Percentiles rank a stretch among this genome's conserved stretches.
These are phyloP conservation scores for Leishmania amazonensis DNA, from an alignment of 208 protist species.

Conservation along the genomic window DNA sequence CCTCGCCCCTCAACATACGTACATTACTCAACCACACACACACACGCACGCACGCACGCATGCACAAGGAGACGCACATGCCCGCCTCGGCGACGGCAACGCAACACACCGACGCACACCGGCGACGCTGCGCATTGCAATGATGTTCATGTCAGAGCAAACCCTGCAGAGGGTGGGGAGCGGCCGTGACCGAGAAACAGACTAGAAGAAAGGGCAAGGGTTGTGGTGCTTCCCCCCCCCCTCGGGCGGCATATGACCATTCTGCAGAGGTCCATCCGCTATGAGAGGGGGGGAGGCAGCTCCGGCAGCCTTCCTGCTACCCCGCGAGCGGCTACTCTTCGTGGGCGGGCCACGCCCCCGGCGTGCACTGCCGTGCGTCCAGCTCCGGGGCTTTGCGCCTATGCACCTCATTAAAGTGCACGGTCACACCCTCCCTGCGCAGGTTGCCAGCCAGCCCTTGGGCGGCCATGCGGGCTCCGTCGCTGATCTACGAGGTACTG, in stretches of 20 bases:
- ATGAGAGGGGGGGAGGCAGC: not conserved
- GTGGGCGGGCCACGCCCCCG: slow-evolving; percentile 6
- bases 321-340: slow-evolving; percentile 3
- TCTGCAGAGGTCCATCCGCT: not conserved
- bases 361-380: slow-evolving; percentile 11
- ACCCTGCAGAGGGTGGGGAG: not conserved
- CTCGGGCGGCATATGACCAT: not conserved
- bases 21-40: not conserved
- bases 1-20: not conserved
- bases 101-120: not conserved
- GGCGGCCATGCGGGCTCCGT: slow-evolving; percentile 11
- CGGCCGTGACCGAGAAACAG: not conserved
- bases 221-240: not conserved
- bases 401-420: slow-evolving; percentile 12
- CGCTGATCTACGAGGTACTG: slow-evolving; percentile 18
- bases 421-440: slow-evolving; percentile 7
- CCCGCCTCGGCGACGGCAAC: not conserved
- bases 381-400: slow-evolving; percentile 4
- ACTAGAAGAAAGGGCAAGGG: not conserved
- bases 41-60: not conserved
- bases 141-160: not conserved
- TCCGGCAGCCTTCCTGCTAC: not conserved
- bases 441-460: slow-evolving; percentile 7
- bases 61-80: not conserved
- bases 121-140: not conserved